These are phyloP conservation scores for Suhomyces sp. DNA, from an alignment of 805 yeast genomes.

Conservation along the genomic window DNA sequence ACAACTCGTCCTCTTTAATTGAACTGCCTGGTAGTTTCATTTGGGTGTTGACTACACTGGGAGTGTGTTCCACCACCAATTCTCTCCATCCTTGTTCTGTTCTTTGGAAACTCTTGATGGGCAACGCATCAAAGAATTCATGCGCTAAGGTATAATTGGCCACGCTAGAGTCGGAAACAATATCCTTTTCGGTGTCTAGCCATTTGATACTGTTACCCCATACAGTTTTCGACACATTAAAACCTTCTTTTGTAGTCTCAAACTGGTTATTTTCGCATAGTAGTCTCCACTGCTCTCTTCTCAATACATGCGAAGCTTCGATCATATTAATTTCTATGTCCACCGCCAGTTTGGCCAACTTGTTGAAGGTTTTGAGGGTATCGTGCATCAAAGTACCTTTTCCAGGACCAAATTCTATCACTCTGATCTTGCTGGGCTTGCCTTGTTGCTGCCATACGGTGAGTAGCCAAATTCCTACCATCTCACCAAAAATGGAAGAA, in stretches of 20 bases:
- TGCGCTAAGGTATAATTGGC: conserved; percentile 75
- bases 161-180: conserved; percentile 18
- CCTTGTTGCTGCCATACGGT: conserved; percentile 58
- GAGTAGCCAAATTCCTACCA: conserved; percentile 72
- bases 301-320: conserved; percentile 69
- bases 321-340: conserved; percentile 52
- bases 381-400: conserved; percentile 77
- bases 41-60: conserved; percentile 36
- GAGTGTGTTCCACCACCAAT: conserved; percentile 57
- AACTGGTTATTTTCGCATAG: conserved; percentile 38
- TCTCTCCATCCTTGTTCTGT: conserved; percentile 78
- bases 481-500: conserved; percentile 83
- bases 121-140: conserved; percentile 85
- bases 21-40: conserved; percentile 19
- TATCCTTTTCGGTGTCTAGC: conserved; percentile 57
- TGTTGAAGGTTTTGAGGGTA: conserved; percentile 47
- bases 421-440: conserved; percentile 45
- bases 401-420: conserved; percentile 85
- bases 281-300: conserved; percentile 50
- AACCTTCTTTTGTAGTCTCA: conserved; percentile 28
- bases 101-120: conserved; percentile 64
- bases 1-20: conserved; percentile 9
- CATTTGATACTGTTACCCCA: conserved; percentile 57
- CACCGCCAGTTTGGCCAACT: conserved; percentile 26
- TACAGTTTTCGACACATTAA: conserved; percentile 37